phyloP scores from a whole-genome alignment of 371 early-diverging fungal species.

The Rhizopus delemar region DNA sequence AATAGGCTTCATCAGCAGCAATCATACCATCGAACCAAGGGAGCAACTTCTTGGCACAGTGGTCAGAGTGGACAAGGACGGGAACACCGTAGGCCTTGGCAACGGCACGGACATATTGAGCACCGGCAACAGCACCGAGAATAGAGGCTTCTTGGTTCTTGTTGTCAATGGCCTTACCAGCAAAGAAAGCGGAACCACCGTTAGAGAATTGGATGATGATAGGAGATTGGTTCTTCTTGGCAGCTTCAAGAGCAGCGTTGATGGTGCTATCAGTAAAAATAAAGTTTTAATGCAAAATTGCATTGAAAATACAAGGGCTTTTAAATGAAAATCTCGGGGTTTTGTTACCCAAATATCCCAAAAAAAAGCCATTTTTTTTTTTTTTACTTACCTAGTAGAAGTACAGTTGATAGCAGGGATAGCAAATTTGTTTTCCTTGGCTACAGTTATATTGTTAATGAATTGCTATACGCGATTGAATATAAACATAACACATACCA shows the following conservation, averaged over 20 bases:
- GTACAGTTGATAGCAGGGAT: constrained; percentile 95
- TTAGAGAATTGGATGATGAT: constrained; percentile 92
- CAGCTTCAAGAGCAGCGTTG: constrained; percentile 91
- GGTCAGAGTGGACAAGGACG: constrained; percentile 88
- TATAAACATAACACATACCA: constrained; percentile 27
- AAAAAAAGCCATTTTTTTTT: not conserved
- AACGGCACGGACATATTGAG: constrained; percentile 75
- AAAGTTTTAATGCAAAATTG: not conserved
- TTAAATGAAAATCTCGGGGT: not conserved
- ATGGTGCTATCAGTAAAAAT: constrained; percentile 56
- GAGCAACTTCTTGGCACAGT: constrained; percentile 92
- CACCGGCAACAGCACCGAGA: constrained; percentile 87
- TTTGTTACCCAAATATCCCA: constrained; percentile 1
- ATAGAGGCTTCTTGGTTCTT: constrained; percentile 85
- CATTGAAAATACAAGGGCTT: no score
- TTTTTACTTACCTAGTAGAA: constrained; percentile 62
- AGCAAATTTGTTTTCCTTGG: constrained; percentile 81
- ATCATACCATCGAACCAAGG: constrained; percentile 95
- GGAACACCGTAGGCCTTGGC: constrained; percentile 90
- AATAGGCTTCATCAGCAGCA: constrained; percentile 89
- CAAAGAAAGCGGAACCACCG: constrained; percentile 87
- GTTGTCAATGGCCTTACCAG: constrained; percentile 89
- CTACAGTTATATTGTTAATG: constrained; percentile 26
- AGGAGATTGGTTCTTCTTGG: constrained; percentile 84
- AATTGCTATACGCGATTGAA: not conserved